Base-by-base conservation (phyloP, 2,329 filamentous ascomycete species). In the Fusarium setosum region DNA sequence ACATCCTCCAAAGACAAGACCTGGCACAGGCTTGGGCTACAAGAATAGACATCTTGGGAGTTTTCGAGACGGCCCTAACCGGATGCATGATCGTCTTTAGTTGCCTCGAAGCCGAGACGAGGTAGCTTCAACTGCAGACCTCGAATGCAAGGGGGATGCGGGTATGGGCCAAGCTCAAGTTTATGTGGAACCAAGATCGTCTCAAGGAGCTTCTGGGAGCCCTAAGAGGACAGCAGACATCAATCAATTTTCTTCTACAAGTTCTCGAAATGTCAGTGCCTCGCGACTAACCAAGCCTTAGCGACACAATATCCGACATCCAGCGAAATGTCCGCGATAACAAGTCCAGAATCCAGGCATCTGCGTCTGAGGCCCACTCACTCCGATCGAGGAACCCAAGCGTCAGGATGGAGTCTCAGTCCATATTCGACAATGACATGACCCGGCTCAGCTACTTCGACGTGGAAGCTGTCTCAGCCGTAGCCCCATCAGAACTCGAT, bases 61-160 rank as follows among this genome's bases (percentile, higher is more conserved):
- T 35, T 5, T 62, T 62, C 17, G 56, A 62, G 1, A 47, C 44
- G 0, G 56, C 44, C 0, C 4, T 56, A 0, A 62, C 49, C 5
- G 56, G 44, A 7, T 61, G 56, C 3, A 61, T 62, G 59, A 12
- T 45, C 2, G 49, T 61, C 0, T 56, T 62, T 12, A 56, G 56
- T 21, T 62, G 59, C 2, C 23, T 62, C 0, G 56, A 62, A 1
- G 56, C 49, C 0, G 59, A 61, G 12, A 56, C 42, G 0, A 9
- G 42, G 5, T 29, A 23, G 9, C 56, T 61, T 12, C 32, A 34
- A 1, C 20, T 26, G 0, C 32, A 29, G 0, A 56, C 34, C 6
- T 21, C 32, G 0, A 18, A 7, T 29, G 29, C 7, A 6, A 44
- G 26, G 41, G 49, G n/a, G n/a, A n/a, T n/a, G n/a, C n/a, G 56